Conservation (phyloP, 169 alveolate species). For the Cardiosporidium cionae region DNA sequence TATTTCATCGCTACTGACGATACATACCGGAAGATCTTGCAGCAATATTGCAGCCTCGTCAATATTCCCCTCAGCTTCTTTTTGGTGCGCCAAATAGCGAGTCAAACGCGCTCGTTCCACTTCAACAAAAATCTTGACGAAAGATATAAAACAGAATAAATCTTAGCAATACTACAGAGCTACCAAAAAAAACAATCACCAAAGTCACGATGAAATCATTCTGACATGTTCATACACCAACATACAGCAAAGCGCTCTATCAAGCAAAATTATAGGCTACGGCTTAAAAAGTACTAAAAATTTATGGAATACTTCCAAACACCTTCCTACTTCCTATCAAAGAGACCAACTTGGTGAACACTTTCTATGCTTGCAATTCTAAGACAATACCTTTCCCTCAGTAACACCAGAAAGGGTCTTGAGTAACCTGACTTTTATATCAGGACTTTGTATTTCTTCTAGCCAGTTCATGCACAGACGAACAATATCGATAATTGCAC, state of each 20-base stretch:
- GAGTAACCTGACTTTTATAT: not conserved
- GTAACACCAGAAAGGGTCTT: conserved; percentile 9
- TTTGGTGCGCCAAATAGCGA: conserved; percentile 35
- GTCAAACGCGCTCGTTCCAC: conserved; percentile 54
- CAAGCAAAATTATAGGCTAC: too few species aligned
- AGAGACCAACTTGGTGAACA: too few species aligned
- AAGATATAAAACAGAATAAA: not conserved
- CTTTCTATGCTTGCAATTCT: not conserved
- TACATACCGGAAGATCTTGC: conserved; percentile 44
- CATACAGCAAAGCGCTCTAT: too few species aligned
- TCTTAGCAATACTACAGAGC: not conserved
- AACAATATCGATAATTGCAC: conserved; percentile 25
- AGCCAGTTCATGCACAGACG: conserved; percentile 15
- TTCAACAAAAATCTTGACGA: conserved; percentile 45
- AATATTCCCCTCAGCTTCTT: conserved; percentile 42
- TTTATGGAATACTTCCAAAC: not conserved
- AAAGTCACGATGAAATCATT: not conserved
- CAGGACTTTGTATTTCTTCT: not conserved
- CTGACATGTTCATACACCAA: too few species aligned
- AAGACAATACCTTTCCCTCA: conserved; percentile 22
- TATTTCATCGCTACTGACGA: not conserved
- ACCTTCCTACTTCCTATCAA: too few species aligned
- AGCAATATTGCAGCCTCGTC: conserved; percentile 42
- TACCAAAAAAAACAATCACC: not conserved
- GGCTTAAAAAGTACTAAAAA: too few species aligned